phyloP scores from a whole-genome alignment of 2,329 filamentous ascomycete species.

The Sordariomycetes sp. region DNA sequence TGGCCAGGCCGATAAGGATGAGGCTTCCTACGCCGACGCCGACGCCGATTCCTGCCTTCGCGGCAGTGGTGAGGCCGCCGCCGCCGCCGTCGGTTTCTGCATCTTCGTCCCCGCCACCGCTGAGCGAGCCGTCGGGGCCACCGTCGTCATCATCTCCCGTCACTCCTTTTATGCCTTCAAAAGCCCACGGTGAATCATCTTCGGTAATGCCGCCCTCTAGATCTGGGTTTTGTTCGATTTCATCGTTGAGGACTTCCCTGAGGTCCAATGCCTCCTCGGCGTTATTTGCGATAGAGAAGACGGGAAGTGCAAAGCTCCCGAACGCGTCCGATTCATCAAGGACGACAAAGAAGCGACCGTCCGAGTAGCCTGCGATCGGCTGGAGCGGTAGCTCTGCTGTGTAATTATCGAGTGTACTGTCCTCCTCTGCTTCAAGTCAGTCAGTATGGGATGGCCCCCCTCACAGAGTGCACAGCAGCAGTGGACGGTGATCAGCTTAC shows the following conservation, averaged over 20 bases:
- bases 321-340: neutral
- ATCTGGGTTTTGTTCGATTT: neutral
- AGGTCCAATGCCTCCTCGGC: neutral
- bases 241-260: neutral
- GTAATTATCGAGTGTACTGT: too few relatives aligned
- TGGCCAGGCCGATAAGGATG: conserved; percentile 10
- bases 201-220: neutral
- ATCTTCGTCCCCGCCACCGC: neutral
- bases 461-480: too few relatives aligned
- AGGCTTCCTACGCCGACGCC: conserved; percentile 25
- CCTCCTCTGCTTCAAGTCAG: too few relatives aligned
- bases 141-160: too few relatives aligned
- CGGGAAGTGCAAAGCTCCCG: neutral
- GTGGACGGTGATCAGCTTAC: too few relatives aligned
- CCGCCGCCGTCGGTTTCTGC: conserved; percentile 7
- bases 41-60: conserved; percentile 31
- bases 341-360: neutral
- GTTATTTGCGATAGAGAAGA: neutral
- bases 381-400: too few relatives aligned
- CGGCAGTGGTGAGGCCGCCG: conserved; percentile 26
- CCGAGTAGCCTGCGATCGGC: too few relatives aligned
- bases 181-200: neutral
- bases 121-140: too few relatives aligned
- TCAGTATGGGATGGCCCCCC: too few relatives aligned
- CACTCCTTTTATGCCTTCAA: neutral